phyloP scores from a whole-genome alignment of 805 yeast species.

The Yamadazyma laniorum region DNA sequence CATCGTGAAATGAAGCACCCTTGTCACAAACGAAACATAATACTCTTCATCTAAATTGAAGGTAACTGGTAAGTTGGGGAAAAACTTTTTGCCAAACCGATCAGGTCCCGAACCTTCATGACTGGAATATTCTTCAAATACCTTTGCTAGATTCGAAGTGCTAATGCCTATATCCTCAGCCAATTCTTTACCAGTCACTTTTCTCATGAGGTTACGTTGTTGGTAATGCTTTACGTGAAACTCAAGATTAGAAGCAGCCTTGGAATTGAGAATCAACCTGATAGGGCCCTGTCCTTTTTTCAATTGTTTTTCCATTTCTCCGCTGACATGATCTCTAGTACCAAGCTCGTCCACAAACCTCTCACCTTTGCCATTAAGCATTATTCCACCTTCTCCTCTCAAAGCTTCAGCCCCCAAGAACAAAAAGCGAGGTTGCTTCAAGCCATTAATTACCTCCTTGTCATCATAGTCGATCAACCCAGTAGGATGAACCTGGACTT shows the following conservation, averaged over 20 bases:
- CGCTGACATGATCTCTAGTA: constrained; percentile 59
- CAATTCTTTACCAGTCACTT: constrained; percentile 43
- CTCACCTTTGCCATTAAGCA: constrained; percentile 50
- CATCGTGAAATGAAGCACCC: constrained; percentile 68
- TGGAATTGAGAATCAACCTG: constrained; percentile 48
- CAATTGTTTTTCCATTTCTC: constrained; percentile 48
- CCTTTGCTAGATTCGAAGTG: constrained; percentile 23
- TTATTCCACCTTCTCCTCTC: constrained; percentile 64
- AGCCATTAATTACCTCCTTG: constrained; percentile 41
- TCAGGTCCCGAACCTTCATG: constrained; percentile 43
- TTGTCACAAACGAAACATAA: constrained; percentile 53
- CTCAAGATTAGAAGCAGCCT: constrained; percentile 43
- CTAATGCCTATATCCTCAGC: constrained; percentile 36
- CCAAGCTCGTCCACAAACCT: constrained; percentile 62
- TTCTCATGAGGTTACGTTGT: constrained; percentile 53
- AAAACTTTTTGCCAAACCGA: constrained; percentile 46
- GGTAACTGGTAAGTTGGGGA: constrained; percentile 47
- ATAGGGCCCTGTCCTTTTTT: constrained; percentile 44
- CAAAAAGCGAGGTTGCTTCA: constrained; percentile 45
- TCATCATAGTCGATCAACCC: constrained; percentile 54
- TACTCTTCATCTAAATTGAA: constrained; percentile 33
- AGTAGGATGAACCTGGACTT: constrained; percentile 68
- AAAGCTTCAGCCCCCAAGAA: constrained; percentile 66
- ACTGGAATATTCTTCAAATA: constrained; percentile 42
- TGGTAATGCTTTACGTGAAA: constrained; percentile 57